A percentile compares a stretch with the other conserved stretches of the same genome.
Conservation (phyloP, 2,329 filamentous ascomycete species). For the Talaromyces sp. region DNA sequence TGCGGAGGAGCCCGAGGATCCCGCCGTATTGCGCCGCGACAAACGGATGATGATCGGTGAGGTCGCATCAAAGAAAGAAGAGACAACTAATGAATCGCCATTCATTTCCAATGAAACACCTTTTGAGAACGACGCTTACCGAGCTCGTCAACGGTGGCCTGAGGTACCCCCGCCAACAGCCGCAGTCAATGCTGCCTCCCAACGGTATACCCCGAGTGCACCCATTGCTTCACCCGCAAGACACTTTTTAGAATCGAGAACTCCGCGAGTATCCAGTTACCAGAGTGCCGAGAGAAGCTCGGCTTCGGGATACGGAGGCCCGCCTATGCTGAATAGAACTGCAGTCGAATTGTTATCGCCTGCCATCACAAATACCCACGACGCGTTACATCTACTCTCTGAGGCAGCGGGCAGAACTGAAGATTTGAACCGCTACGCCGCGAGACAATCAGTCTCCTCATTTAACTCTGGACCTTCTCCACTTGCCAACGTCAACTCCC, state of each 20-base stretch:
- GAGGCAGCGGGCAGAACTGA: slow-evolving; percentile 69
- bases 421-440: slow-evolving; percentile 47
- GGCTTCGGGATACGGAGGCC: slow-evolving; percentile 46
- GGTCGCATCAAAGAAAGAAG: slow-evolving; percentile 33
- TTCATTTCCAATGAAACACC: slow-evolving; percentile 31
- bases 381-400: slow-evolving; percentile 87
- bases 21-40: slow-evolving; percentile 46
- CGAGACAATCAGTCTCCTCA: slow-evolving; percentile 42
- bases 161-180: slow-evolving; percentile 25
- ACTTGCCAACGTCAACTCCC: slow-evolving; percentile 37
- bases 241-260: slow-evolving; percentile 33
- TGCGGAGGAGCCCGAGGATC: slow-evolving; percentile 40
- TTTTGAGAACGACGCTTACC: slow-evolving; percentile 28
- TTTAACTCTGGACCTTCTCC: slow-evolving; percentile 43
- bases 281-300: slow-evolving; percentile 26
- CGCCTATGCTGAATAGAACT: slow-evolving; percentile 62
- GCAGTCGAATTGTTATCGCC: slow-evolving; percentile 61
- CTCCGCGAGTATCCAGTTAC: slow-evolving; percentile 29
- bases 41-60: slow-evolving; percentile 58
- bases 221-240: slow-evolving; percentile 25
- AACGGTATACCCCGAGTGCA: slow-evolving; percentile 32
- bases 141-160: slow-evolving; percentile 34
- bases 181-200: slow-evolving; percentile 13
- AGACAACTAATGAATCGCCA: slow-evolving; percentile 28
- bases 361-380: slow-evolving; percentile 86